Conservation (phyloP, 164 flowering plant species). For the Vitis rotundifolia region DNA sequence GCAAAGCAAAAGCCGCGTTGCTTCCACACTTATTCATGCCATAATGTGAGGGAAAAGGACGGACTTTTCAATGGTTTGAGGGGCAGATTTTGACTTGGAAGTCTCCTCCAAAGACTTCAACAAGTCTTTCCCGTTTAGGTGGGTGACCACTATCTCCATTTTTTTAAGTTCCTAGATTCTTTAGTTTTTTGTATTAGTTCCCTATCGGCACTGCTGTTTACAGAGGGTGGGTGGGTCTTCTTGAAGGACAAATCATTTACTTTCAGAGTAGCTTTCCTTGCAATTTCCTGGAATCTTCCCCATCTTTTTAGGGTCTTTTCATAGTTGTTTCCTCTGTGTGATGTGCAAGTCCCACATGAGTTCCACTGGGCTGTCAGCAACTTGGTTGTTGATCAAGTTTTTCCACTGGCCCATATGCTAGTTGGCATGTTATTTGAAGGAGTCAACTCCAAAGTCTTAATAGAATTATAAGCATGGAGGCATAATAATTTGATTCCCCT, state of each 20-base stretch:
- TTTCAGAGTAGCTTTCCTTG: conserved; percentile 11
- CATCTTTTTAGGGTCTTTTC: background rate
- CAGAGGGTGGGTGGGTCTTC: background rate
- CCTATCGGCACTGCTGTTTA: too few relatives aligned
- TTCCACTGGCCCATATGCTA: too few relatives aligned
- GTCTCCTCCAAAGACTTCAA: conserved; percentile 17
- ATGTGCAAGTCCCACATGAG: too few relatives aligned
- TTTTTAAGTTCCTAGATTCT: too few relatives aligned
- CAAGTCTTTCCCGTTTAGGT: conserved; percentile 2
- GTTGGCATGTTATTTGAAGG: too few relatives aligned
- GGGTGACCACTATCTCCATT: too few relatives aligned
- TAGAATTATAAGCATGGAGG: too few relatives aligned
- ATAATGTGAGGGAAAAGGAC: background rate
- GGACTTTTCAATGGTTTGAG: conserved; percentile 2
- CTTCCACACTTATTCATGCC: background rate
- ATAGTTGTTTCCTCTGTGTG: background rate
- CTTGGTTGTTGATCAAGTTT: too few relatives aligned
- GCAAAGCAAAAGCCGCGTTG: conserved; percentile 18
- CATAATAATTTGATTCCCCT: too few relatives aligned
- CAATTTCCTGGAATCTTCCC: conserved; percentile 17
- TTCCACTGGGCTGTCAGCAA: too few relatives aligned
- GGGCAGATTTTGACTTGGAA: conserved; percentile 22
- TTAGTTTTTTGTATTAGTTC: too few relatives aligned
- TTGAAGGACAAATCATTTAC: background rate
- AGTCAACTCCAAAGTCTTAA: too few relatives aligned